A percentile compares a stretch with the other conserved stretches of the same genome.
phyloP scores from a whole-genome alignment of 2,329 filamentous ascomycete genomes.

The Thermothelomyces thermophilus region DNA sequence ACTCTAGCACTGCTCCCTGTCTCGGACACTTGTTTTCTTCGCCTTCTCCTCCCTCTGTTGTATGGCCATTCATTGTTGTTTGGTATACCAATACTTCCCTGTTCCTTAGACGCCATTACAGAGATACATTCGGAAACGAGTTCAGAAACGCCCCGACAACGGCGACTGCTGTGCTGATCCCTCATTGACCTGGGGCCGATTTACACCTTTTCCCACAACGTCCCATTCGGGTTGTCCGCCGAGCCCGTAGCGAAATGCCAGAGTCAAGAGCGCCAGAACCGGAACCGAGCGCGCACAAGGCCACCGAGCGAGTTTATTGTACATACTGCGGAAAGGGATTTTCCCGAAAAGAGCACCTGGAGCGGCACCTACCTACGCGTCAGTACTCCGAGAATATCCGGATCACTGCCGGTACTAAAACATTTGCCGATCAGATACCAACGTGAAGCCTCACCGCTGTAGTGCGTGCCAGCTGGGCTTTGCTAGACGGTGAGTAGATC shows the following conservation, averaged over 20 bases:
- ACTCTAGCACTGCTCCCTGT: not conserved
- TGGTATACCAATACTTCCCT: no score
- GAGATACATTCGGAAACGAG: no score
- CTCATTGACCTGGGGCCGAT: not conserved
- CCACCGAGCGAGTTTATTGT: slow-evolving; percentile 35
- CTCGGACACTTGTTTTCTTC: not conserved
- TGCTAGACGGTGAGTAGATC: slow-evolving; percentile 37
- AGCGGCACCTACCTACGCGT: slow-evolving; percentile 49
- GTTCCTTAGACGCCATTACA: no score
- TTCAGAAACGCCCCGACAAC: no score
- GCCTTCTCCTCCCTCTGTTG: no score
- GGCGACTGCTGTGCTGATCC: not conserved
- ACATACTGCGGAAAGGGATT: slow-evolving; percentile 50
- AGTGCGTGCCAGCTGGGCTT: slow-evolving; percentile 44
- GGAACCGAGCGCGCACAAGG: not conserved
- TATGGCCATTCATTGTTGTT: no score
- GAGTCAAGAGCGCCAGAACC: not conserved
- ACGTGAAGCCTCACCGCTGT: slow-evolving; percentile 48
- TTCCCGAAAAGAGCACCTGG: slow-evolving; percentile 51
- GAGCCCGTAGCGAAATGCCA: not conserved
- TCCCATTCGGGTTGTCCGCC: not conserved
- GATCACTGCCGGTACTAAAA: slow-evolving; percentile 2
- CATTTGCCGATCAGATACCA: slow-evolving; percentile 39
- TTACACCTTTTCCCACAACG: not conserved
- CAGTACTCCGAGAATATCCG: slow-evolving; percentile 23